Conservation (phyloP, 805 yeast genomes). For the Tetrapisispora phaffii region DNA sequence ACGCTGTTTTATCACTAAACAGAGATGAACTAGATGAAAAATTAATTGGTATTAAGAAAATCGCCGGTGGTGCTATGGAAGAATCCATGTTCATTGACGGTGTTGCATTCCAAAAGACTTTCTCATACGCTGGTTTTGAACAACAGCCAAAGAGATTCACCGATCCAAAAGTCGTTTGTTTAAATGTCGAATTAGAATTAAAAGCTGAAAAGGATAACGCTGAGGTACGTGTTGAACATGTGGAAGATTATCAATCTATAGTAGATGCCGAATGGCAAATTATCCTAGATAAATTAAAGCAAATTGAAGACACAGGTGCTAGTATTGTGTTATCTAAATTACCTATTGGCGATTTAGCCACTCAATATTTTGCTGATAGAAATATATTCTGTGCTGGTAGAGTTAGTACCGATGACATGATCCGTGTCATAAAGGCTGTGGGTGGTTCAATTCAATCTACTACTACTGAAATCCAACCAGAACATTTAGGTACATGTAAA, state of each 20-base stretch:
- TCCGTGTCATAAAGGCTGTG: constrained; percentile 84
- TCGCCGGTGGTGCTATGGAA: constrained; percentile 94
- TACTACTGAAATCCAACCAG: constrained; percentile 54
- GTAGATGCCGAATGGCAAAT: constrained; percentile 99
- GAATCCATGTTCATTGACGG: constrained; percentile 85
- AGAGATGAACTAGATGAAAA: constrained; percentile 78
- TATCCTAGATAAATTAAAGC: constrained; percentile 74
- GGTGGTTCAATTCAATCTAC: constrained; percentile 86
- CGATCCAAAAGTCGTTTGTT: constrained; percentile 71
- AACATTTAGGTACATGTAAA: constrained; percentile 77
- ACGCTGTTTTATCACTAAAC: constrained; percentile 83
- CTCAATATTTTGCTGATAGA: constrained; percentile 95
- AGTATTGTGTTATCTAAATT: constrained; percentile 85
- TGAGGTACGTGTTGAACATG: constrained; percentile 91
- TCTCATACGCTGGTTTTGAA: constrained; percentile 96
- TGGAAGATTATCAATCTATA: constrained; percentile 85
- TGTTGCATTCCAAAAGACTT: constrained; percentile 95
- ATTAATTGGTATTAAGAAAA: constrained; percentile 87
- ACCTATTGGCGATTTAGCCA: constrained; percentile 98
- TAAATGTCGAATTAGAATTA: constrained; percentile 89
- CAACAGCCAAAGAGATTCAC: constrained; percentile 87
- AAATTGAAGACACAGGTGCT: constrained; percentile 78
- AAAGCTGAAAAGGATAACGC: constrained; percentile 99
- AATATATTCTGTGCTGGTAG: constrained; percentile 96
- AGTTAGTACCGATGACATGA: constrained; percentile 80